Conservation (phyloP, 2,329 filamentous ascomycete genomes). For the Microascus cirrosus region DNA sequence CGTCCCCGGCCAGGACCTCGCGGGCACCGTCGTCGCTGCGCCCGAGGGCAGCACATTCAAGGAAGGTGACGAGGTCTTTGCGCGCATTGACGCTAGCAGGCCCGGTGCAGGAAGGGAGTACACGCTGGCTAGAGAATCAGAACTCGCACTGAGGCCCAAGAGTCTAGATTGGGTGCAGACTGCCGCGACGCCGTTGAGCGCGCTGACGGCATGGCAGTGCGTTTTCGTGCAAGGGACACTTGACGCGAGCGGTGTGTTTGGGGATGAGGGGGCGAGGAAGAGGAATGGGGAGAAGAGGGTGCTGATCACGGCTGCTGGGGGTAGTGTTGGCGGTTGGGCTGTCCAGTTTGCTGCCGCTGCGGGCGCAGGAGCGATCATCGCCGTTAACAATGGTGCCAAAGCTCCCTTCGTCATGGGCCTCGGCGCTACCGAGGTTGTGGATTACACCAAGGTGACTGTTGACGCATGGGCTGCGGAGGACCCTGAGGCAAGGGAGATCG, state of each 20-base stretch:
- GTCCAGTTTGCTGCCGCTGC: slow-evolving; percentile 23
- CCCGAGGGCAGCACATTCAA: slow-evolving; percentile 17
- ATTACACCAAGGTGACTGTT: slow-evolving; percentile 20
- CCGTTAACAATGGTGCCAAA: slow-evolving; percentile 17
- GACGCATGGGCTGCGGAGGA: slow-evolving; percentile 18
- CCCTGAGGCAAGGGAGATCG: slow-evolving; percentile 14
- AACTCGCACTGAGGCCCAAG: slow-evolving; percentile 21
- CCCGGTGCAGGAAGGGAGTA: slow-evolving; percentile 21
- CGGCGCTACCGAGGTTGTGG: slow-evolving; percentile 23
- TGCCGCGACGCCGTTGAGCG: slow-evolving; percentile 24
- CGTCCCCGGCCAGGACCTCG: slow-evolving; percentile 23
- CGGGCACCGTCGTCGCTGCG: slow-evolving; percentile 21
- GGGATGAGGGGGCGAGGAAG: slow-evolving; percentile 13
- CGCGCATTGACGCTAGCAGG: slow-evolving; percentile 14
- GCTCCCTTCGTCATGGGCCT: slow-evolving; percentile 16
- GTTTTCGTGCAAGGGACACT: slow-evolving; percentile 23
- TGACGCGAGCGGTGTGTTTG: slow-evolving; percentile 15
- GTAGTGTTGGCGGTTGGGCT: slow-evolving; percentile 26
- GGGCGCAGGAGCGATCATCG: slow-evolving; percentile 23
- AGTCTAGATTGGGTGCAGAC: slow-evolving; percentile 21
- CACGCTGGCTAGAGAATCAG: slow-evolving; percentile 14
- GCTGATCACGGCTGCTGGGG: slow-evolving; percentile 26
- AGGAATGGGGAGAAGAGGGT: slow-evolving; percentile 18
- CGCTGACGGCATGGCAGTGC: slow-evolving; percentile 27
- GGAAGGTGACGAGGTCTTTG: slow-evolving; percentile 22